Conservation (phyloP, 2,329 filamentous ascomycete genomes). For the Hirsutella minnesotensis region DNA sequence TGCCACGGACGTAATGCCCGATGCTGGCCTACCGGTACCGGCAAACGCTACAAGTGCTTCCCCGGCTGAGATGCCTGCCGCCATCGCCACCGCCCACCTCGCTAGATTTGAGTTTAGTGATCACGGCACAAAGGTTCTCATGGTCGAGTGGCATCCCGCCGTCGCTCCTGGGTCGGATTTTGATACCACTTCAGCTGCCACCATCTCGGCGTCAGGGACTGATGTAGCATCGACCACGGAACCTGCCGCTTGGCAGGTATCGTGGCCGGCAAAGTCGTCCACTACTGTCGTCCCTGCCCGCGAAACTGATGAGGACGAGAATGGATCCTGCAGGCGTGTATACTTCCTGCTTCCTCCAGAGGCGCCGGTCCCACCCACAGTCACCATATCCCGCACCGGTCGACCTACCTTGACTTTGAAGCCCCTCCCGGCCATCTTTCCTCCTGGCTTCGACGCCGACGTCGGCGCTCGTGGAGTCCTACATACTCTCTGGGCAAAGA, state of each 20-base stretch:
- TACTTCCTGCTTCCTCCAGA: conserved; percentile 74
- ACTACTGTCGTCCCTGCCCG: conserved; percentile 53
- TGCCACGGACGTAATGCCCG: conserved; percentile 5
- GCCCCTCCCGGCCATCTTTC: conserved; percentile 78
- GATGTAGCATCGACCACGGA: conserved; percentile 4
- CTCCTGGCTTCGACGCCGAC: conserved; percentile 58
- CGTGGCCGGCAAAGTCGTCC: conserved; percentile 64
- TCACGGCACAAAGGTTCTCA: conserved; percentile 80
- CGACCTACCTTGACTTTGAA: conserved; percentile 47
- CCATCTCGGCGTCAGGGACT: neutral
- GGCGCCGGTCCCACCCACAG: conserved; percentile 56
- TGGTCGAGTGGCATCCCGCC: conserved; percentile 72
- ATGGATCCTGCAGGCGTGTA: conserved; percentile 43
- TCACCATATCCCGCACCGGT: conserved; percentile 47
- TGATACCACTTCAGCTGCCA: conserved; percentile 1
- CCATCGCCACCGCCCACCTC: conserved; percentile 21
- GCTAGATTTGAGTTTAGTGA: conserved; percentile 81
- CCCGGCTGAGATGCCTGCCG: neutral
- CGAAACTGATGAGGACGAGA: conserved; percentile 17
- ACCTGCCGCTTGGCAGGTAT: conserved; percentile 55
- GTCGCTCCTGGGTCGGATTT: conserved; percentile 9
- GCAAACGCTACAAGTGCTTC: neutral
- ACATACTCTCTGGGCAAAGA: conserved; percentile 85
- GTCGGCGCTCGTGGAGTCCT: conserved; percentile 70
- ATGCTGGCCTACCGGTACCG: conserved; percentile 3